Evolutionary conservation across 176 grass and related monocot species (phyloP).

Genomic region (Triticum urartu): DNA sequence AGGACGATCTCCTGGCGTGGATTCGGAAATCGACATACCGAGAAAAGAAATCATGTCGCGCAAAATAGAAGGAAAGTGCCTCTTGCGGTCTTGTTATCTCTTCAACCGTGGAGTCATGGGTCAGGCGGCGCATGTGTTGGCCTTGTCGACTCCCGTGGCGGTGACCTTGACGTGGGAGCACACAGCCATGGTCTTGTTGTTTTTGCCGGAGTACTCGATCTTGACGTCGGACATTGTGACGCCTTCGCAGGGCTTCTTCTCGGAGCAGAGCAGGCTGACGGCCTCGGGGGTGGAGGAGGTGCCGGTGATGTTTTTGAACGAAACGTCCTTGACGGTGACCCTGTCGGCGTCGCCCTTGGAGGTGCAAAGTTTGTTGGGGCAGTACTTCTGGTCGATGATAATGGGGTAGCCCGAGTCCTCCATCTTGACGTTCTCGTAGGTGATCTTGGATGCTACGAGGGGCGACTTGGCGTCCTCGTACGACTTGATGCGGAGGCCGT

Average conservation of each 20-base stretch:
- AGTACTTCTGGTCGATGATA: constrained; percentile 81
- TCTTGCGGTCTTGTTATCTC: no score
- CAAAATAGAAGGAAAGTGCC: no score
- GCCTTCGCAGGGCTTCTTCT: constrained; percentile 38
- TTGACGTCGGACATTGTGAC: constrained; percentile 36
- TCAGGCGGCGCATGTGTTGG: neutral
- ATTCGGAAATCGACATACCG: neutral
- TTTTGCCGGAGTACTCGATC: constrained; percentile 8
- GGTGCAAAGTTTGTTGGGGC: constrained; percentile 55
- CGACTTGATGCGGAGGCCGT: constrained; percentile 70
- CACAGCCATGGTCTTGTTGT: constrained; percentile 12
- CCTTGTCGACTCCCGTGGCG: neutral
- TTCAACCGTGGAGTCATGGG: no score
- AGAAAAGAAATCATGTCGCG: neutral
- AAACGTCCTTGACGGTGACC: constrained; percentile 52
- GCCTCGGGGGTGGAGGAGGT: constrained; percentile 45
- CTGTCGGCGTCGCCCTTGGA: constrained; percentile 25
- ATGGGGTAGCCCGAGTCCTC: constrained; percentile 29
- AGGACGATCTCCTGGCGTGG: neutral
- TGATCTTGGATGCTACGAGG: constrained; percentile 29
- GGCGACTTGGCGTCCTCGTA: constrained; percentile 38
- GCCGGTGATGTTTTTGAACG: constrained; percentile 56
- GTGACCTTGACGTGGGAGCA: constrained; percentile 14
- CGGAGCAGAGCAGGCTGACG: constrained; percentile 48
- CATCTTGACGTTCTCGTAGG: constrained; percentile 62